Evolutionary conservation across 2,329 filamentous ascomycete genomes (phyloP), one percentile per base, ranked within the genome.

Genomic region (Botrytis squamosa): DNA sequence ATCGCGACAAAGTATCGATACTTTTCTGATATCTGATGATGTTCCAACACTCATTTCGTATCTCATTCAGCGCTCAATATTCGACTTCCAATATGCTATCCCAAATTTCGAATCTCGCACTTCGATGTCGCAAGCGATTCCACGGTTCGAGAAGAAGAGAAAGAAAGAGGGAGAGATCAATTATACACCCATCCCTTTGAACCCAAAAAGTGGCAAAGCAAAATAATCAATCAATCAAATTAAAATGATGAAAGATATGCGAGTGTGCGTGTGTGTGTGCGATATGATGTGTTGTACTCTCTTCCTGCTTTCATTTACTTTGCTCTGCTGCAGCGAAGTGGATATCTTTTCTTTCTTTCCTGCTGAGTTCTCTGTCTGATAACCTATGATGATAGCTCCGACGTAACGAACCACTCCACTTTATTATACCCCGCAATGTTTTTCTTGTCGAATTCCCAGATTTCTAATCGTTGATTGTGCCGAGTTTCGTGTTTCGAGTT

Each of bases 1-100:
- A 67, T 85, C 84, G 65, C 86, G 85, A 65, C 88, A 87, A 77
- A 87, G 86, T 74, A 84, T 84, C 80, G 88, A 87, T 78, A 88
- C 84, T 67, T 84, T 84, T 79, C 89, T 87, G 81, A 90, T 87
- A 77, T 85, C 79, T 69, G 78, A 77, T n/a, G 78, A 76, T 9
- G 77, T 75, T 55, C 77, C 79, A 72, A 80, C 80, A 78, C 75
- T 80, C 80, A 81, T 81, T 62, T 68, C 74, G 75, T 29, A 29
- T 29, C n/a, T 57, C n/a, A 57, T 29, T 16, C 52, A 8, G n/a
- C 16, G n/a, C 7, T 57, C 52, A 29, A 18, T 57, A 33, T 57
- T 12, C 52, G n/a, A 57, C 16, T 29, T 29, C 52, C 0, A 18
- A 29, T 8, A 14, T 55, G 4, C 25, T 7, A n/a, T n/a, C 7